Conservation (phyloP, 352 stramenopile genomes). For the Salisapilia sapeloensis region DNA sequence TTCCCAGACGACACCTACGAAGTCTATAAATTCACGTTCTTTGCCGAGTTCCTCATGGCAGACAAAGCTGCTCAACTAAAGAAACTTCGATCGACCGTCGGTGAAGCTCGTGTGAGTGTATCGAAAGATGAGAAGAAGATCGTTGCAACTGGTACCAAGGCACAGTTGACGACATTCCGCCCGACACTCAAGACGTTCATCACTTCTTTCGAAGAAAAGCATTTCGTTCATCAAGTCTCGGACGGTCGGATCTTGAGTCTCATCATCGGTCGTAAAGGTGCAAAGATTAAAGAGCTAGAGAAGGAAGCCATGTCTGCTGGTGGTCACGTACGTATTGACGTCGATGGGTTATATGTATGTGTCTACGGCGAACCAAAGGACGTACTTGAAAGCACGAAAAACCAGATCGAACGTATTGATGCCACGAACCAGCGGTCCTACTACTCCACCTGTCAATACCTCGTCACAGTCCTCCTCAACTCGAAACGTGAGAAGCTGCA, state of each 20-base stretch:
- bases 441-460: constrained; percentile 36
- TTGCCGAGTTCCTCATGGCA: constrained; percentile 62
- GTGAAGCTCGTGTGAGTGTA: constrained; percentile 48
- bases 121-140: constrained; percentile 44
- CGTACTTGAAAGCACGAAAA: constrained; percentile 25
- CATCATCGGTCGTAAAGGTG: constrained; percentile 70
- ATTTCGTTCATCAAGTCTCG: constrained; percentile 37
- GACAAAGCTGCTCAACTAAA: constrained; percentile 60
- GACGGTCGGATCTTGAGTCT: constrained; percentile 48
- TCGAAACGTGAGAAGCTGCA: constrained; percentile 64
- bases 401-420: constrained; percentile 43
- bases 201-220: constrained; percentile 27
- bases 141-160: constrained; percentile 48
- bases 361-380: constrained; percentile 35
- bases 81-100: constrained; percentile 30
- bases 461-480: constrained; percentile 39
- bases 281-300: constrained; percentile 64
- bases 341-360: constrained; percentile 39
- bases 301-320: constrained; percentile 14
- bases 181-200: constrained; percentile 38
- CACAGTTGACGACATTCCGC: constrained; percentile 38
- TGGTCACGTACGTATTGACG: constrained; percentile 39
- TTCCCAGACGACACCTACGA: constrained; percentile 23
- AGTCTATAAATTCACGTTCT: constrained; percentile 49
- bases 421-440: constrained; percentile 57